Evolutionary conservation across 495 filamentous ascomycete species (phyloP), one percentile per base, ranked within the genome.

Genomic region (Talaromyces stipitatus): DNA sequence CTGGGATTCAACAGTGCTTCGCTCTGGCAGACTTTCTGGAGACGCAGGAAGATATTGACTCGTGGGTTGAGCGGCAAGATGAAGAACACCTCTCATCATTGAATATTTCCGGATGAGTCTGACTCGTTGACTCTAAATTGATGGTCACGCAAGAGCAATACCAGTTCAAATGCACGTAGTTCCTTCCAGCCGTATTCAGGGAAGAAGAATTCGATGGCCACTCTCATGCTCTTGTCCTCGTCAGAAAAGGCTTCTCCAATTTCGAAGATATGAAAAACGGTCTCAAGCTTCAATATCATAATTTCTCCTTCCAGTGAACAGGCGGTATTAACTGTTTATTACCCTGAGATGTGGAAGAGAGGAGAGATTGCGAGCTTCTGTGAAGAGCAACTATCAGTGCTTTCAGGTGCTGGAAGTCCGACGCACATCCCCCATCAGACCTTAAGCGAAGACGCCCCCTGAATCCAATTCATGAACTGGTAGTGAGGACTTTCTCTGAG

Each of bases 371-470:
- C n/a, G n/a, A 18, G 36, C n/a, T 16, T 3, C n/a, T 41, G 36
- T 9, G n/a, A 18, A 41, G 4, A 41, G 36, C 36, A 14, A 16
- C 36, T 16, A 78, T 82, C 62, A 87, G 75, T 4, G 82, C 80
- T 41, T 72, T 66, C 2, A 89, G 62, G 67, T 88, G 86, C 52
- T 70, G 68, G 56, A 74, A 89, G 16, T 76, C 61, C 24, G 77
- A 68, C 1, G 79, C 82, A 72, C 82, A 72, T 90, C 87, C 69
- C 89, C 86, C 2, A 86, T 87, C 59, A 91, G 64, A 16, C 78
- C 86, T 87, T 85, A 88, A 0, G 85, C 84, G 72, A 89, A 87
- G 23, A 87, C 80, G 11, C 86, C 86, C 4, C 87, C 88, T 2
- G 90, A 62, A 18, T 72, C 69, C 64, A 78, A 81, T 55, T 70